Conservation (phyloP, 352 stramenopile genomes). For the Globisporangium nodosum region DNA sequence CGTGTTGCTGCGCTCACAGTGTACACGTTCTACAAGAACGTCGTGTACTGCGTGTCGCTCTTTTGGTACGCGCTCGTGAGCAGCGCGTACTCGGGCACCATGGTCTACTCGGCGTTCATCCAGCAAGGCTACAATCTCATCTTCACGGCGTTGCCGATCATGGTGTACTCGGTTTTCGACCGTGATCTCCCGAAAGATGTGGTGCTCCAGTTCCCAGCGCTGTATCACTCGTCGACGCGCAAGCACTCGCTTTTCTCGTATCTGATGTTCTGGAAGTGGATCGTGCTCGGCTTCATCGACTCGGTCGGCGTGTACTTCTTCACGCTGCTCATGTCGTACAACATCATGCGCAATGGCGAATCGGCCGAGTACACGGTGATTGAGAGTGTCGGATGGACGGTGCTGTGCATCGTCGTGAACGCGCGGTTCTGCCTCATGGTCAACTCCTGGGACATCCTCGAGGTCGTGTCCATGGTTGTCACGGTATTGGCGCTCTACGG, state of each 20-base stretch:
- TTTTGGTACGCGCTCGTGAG: slow-evolving; percentile 86
- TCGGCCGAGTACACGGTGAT: slow-evolving; percentile 62
- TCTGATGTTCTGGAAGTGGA: slow-evolving; percentile 86
- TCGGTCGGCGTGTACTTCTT: slow-evolving; percentile 71
- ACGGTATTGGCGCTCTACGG: slow-evolving; percentile 57
- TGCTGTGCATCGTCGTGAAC: slow-evolving; percentile 75
- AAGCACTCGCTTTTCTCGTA: slow-evolving; percentile 68
- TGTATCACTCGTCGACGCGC: slow-evolving; percentile 62
- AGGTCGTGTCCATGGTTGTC: slow-evolving; percentile 44
- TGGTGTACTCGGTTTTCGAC: slow-evolving; percentile 79
- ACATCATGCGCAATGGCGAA: slow-evolving; percentile 55
- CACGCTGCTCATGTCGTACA: slow-evolving; percentile 36
- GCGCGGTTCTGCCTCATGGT: slow-evolving; percentile 75
- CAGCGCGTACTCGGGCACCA: slow-evolving; percentile 90
- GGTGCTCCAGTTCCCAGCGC: slow-evolving; percentile 46
- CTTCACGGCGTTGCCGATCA: slow-evolving; percentile 92
- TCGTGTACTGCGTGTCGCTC: slow-evolving; percentile 88
- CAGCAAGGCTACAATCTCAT: slow-evolving; percentile 95
- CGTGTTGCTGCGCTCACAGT: slow-evolving; percentile 84
- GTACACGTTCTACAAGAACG: slow-evolving; percentile 92
- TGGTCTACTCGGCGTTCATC: slow-evolving; percentile 82
- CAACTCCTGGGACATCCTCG: slow-evolving; percentile 71
- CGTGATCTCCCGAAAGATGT: slow-evolving; percentile 67
- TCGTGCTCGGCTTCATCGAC: slow-evolving; percentile 67
- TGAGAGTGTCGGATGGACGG: slow-evolving; percentile 62